A percentile compares a stretch with the other conserved stretches of the same genome.
Conservation (phyloP, 1,139 yeast genomes). For the Blastobotrys apis region DNA sequence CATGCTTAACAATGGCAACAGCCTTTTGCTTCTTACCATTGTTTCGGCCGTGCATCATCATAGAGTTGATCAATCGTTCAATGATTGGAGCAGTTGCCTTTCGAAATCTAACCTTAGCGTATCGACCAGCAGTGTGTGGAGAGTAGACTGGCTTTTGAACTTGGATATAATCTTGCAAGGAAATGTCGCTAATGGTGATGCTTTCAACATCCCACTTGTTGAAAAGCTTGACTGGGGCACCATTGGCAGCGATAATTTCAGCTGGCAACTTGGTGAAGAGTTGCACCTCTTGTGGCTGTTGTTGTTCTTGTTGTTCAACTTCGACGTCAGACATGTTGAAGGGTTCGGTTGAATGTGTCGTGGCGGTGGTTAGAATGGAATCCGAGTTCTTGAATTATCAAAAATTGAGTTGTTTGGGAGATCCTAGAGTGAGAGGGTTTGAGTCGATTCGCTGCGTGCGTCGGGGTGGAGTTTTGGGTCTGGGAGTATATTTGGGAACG, state of each 20-base stretch:
- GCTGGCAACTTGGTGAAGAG: conserved; percentile 81
- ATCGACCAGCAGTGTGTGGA: conserved; percentile 99
- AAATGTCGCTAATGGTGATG: conserved; percentile 95
- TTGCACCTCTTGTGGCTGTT: conserved; percentile 28
- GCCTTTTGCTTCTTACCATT: conserved; percentile 99
- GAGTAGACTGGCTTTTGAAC: conserved; percentile 96
- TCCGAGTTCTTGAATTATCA: no score
- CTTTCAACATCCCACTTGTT: conserved; percentile 99
- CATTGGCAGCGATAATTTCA: conserved; percentile 86
- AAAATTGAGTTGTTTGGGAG: no score
- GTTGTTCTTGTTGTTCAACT: conserved; percentile 24
- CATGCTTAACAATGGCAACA: conserved; percentile 98
- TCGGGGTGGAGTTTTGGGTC: no score
- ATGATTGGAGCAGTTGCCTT: conserved; percentile 99
- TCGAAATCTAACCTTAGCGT: conserved; percentile 99
- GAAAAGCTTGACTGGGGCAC: conserved; percentile 94
- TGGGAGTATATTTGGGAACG: no score
- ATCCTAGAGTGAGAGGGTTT: no score
- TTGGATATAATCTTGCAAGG: conserved; percentile 97
- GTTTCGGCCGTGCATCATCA: conserved; percentile 99
- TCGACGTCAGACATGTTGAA: conserved; percentile 31
- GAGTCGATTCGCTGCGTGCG: no score
- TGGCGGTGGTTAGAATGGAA: no score
- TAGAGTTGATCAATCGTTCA: conserved; percentile 99
- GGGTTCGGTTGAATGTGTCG: no score